These are phyloP conservation scores for Acarospora socialis DNA, from an alignment of 2,329 filamentous ascomycete genomes.

Conservation along the genomic window DNA sequence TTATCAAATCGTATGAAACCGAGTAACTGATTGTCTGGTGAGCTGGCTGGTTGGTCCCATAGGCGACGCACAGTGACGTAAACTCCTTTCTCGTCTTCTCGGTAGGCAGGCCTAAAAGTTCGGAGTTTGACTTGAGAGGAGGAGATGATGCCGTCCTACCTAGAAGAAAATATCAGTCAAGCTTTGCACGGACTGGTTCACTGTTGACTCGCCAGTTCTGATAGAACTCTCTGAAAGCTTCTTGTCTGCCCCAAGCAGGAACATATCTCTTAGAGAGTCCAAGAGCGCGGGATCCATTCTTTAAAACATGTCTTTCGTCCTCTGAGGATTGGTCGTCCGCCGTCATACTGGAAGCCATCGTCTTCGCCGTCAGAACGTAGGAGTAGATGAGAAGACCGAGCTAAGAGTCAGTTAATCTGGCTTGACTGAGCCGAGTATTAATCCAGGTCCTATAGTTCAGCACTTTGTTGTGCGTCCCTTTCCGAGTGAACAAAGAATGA, in stretches of 20 bases:
- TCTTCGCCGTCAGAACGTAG: no score
- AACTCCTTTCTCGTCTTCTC: conserved; percentile 5
- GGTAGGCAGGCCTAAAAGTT: conserved; percentile 4
- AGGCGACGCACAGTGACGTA: conserved; percentile 6
- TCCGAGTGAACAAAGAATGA: no score
- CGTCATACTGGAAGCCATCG: no score
- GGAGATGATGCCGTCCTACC: conserved; percentile 12
- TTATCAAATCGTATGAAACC: conserved; percentile 16
- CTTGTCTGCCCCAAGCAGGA: conserved; percentile 7
- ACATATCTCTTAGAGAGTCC: conserved; percentile 7
- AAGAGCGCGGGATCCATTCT: no score
- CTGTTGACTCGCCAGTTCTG: conserved; percentile 13
- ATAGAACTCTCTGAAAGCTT: conserved; percentile 14
- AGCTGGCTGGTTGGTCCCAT: neutral
- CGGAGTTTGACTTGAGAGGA: conserved; percentile 5
- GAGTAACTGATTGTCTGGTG: conserved; percentile 6
- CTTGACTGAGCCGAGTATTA: no score
- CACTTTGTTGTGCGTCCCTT: no score
- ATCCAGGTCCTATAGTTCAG: no score
- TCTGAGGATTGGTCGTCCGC: no score
- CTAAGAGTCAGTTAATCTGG: no score
- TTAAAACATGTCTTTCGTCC: no score
- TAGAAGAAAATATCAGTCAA: conserved; percentile 5
- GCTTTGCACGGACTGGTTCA: neutral
- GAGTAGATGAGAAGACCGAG: no score